Base-by-base conservation (phyloP, 176 grass and related monocot genomes). In the Elaeis guineensis region DNA sequence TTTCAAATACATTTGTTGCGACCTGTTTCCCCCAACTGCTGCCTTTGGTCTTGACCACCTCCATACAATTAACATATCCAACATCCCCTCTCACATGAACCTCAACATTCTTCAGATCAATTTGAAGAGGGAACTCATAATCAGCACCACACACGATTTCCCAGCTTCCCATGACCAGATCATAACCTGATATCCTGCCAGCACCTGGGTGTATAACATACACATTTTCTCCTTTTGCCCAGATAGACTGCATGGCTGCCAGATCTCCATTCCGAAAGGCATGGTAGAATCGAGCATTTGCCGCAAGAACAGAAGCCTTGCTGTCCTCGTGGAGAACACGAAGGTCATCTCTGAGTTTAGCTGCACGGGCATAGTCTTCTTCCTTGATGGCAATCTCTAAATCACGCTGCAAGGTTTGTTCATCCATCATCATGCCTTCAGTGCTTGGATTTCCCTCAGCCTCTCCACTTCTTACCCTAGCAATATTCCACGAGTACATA, bases 81-180 rank as follows among this genome's bases (percentile, higher is more conserved):
- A 86, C 44, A 58, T 73, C 72, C 12, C 90, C 90, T 11, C 67
- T 80, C 61, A 89, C 73, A 66, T 80, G 73, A 50, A 89, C 90
- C 77, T 81, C 90, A 4, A 95, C 67, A 62, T 86, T 77, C 70
- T 81, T 79, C 56, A 95, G 78, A 69, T 95, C 90, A 25, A 89
- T 81, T 51, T 75, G 82, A 9, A 95, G 73, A 7, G 90, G 90
- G 69, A 95, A 95, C 63, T 95, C 90, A 16, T 84, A 71, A 23
- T 79, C 90, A 1, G 80, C 68, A 17, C 61, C 72, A 2, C 74
- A 90, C 44, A 96, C 91, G 57, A 85, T 77, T 72, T 96, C 91
- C 91, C 91, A 90, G 70, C 91, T 90, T 75, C 68, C 80, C 86
- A 87, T 90, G 44, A 90, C 91, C 69, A 82, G 62, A n/a, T 96